phyloP scores from a whole-genome alignment of 108 stramenopile genomes.

The Fistulifera solaris region DNA sequence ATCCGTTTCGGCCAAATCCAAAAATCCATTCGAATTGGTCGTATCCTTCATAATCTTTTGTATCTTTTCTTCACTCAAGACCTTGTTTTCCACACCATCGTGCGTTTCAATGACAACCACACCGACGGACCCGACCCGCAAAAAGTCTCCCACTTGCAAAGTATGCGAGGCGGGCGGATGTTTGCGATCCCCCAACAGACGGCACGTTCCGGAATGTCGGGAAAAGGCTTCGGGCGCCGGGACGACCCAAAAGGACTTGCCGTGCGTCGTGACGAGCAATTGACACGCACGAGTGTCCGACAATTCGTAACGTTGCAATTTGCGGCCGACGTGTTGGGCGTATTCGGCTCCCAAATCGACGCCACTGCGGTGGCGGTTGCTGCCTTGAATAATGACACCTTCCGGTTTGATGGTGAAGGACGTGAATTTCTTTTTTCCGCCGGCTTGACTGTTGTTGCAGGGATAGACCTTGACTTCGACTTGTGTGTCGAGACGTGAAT shows the following conservation, averaged over 20 bases:
- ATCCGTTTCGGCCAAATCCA: slow-evolving; percentile 79
- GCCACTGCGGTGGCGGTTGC: slow-evolving; percentile 47
- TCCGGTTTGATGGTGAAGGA: slow-evolving; percentile 80
- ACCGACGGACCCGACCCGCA: slow-evolving; percentile 92
- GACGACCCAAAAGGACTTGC: slow-evolving; percentile 84
- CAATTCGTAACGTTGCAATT: slow-evolving; percentile 76
- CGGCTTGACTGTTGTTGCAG: slow-evolving; percentile 66
- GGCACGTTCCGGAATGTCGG: slow-evolving; percentile 93
- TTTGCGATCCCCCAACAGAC: slow-evolving; percentile 87
- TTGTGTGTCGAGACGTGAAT: slow-evolving; percentile 63
- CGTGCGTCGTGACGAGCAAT: slow-evolving; percentile 80
- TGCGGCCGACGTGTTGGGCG: slow-evolving; percentile 65
- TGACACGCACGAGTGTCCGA: slow-evolving; percentile 83
- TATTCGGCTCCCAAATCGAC: slow-evolving; percentile 70
- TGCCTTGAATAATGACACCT: slow-evolving; percentile 82
- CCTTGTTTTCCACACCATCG: slow-evolving; percentile 70
- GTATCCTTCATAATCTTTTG: slow-evolving; percentile 90
- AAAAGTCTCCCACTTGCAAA: slow-evolving; percentile 84
- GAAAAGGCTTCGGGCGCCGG: slow-evolving; percentile 96
- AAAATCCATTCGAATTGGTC: slow-evolving; percentile 60
- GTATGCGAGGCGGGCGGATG: slow-evolving; percentile 71
- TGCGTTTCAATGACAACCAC: slow-evolving; percentile 94
- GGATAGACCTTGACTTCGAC: slow-evolving; percentile 84
- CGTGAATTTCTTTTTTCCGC: slow-evolving; percentile 66
- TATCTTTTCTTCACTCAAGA: slow-evolving; percentile 78